Base-by-base conservation (phyloP, 2,329 filamentous ascomycete species). In the Thelonectria olida region DNA sequence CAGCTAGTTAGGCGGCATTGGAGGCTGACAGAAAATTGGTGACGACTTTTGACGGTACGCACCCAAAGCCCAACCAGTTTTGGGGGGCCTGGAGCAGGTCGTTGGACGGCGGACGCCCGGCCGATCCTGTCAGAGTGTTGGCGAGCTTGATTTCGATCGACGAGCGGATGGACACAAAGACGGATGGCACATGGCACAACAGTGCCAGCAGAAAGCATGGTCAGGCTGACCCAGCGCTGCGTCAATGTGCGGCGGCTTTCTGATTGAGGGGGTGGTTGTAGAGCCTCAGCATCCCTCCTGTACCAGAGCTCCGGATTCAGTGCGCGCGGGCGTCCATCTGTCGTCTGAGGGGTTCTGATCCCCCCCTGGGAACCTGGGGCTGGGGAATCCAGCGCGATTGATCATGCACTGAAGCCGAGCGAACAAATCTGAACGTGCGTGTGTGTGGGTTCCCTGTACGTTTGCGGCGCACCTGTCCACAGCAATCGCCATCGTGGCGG, bases 231-330 rank as follows among this genome's bases (percentile, higher is more conserved):
- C 22, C 27, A 22, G 36, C 45, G 17, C 54, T 22, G 49, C 42
- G 42, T 36, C 19, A n/a, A 45, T 36, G 42, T 44, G 54, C 52
- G 39, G 31, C 56, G 49, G 52, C 54, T 53, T 53, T 50, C 44
- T 38, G 45, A 23, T n/a, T n/a, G n/a, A n/a, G n/a, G 36, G 54
- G 49, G 41, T 34, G 50, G 50, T 60, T 49, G 44, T 48, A 54
- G 58, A 60, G 61, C 51, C 55, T 61, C 31, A 47, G 38, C 34
- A 63, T 38, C 54, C 54, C 45, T 60, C 61, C 54, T 64, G 44
- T 67, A 56, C 66, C 63, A 61, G 48, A 58, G 15, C 58, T 66
- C 63, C 53, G 64, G 66, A 64, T 61, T 58, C 48, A 63, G 57
- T n/a, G n/a, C 58, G 54, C 58, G 54, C 53, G 58, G 44, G 34